phyloP scores from a whole-genome alignment of 1,139 yeast species.

The Protomyces macrosporus region DNA sequence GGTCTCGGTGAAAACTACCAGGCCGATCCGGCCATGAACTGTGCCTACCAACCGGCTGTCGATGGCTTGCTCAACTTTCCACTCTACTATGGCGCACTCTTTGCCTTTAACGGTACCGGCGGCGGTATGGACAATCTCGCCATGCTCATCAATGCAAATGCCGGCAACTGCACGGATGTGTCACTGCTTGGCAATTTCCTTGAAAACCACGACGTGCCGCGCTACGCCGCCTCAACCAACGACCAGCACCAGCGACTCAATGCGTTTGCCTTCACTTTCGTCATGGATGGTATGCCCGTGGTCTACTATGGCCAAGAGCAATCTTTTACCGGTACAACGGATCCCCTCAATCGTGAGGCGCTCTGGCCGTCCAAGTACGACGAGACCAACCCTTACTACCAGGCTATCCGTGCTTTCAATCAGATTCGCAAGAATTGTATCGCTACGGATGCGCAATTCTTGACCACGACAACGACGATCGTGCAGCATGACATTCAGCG shows the following conservation, averaged over 20 bases:
- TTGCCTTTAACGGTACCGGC: slow-evolving; percentile 28
- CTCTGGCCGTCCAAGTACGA: slow-evolving; percentile 28
- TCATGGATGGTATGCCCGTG: slow-evolving; percentile 29
- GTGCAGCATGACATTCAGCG: slow-evolving; percentile 13
- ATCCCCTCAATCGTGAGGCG: slow-evolving; percentile 30
- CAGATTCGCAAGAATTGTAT: slow-evolving; percentile 24
- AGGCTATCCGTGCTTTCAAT: slow-evolving; percentile 20
- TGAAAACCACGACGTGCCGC: slow-evolving; percentile 30
- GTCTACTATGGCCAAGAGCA: slow-evolving; percentile 30
- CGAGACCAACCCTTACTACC: slow-evolving; percentile 26
- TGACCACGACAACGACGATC: background rate
- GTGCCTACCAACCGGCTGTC: slow-evolving; percentile 26
- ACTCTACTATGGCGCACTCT: slow-evolving; percentile 22
- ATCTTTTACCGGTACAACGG: slow-evolving; percentile 27
- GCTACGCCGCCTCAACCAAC: slow-evolving; percentile 27
- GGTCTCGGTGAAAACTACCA: slow-evolving; percentile 29
- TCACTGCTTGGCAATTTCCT: slow-evolving; percentile 24
- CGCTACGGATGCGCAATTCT: slow-evolving; percentile 16
- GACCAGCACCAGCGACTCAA: slow-evolving; percentile 25
- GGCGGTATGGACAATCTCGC: slow-evolving; percentile 26
- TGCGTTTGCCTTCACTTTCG: slow-evolving; percentile 23
- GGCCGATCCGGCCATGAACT: slow-evolving; percentile 23
- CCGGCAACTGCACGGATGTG: slow-evolving; percentile 23
- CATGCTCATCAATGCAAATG: slow-evolving; percentile 13
- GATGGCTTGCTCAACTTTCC: slow-evolving; percentile 29